Base-by-base conservation (phyloP, 139 green algal genomes). In the Tetraselmis chui region DNA sequence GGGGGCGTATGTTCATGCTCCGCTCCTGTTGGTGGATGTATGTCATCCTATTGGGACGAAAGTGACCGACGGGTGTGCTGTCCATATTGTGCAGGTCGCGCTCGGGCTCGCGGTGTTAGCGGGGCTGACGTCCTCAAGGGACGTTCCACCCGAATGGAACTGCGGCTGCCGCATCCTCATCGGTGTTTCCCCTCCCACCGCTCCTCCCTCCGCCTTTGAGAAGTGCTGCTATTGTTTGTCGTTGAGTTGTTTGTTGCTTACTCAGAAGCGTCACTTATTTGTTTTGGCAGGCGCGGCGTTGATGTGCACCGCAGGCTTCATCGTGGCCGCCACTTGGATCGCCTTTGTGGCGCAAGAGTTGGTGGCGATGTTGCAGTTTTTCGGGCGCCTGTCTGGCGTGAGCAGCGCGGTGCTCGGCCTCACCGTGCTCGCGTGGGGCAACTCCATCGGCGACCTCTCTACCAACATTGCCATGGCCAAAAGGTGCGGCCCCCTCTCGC, bases 371-470 rank as follows among this genome's bases (percentile, higher is more conserved):
- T 81, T 98, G 1, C 82, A 88, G 0, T 92, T 94, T 59, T 79
- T 94, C 2, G 90, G 90, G 0, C 80, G 86, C n/a, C 76, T 96
- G 67, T 82, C 88, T 28, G 76, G 82, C 18, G 74, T 95, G 24
- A 89, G 87, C 2, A 77, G 88, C 1, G 89, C 88, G 0, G 83
- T 98, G 22, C 86, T 97, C 84, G 94, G 94, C 11, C 82, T 97
- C 23, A 97, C 94, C 1, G 89, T 98, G 30, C 87, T 98, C 59
- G 94, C 95, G 0, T 97, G 94, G 93, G 95, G 94, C 82, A 97
- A 95, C 87, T 93, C 86, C 0, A 84, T 98, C n/a, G 94, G 92
- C 0, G 95, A 98, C 83, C 91, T 92, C 59, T 91, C 95, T 75
- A 91, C 90, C 29, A 96, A 98, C 84, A 86, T 85, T 0, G 89